These are phyloP conservation scores for Diaporthe humulicola DNA, from an alignment of 2,329 filamentous ascomycete genomes.

Conservation along the genomic window DNA sequence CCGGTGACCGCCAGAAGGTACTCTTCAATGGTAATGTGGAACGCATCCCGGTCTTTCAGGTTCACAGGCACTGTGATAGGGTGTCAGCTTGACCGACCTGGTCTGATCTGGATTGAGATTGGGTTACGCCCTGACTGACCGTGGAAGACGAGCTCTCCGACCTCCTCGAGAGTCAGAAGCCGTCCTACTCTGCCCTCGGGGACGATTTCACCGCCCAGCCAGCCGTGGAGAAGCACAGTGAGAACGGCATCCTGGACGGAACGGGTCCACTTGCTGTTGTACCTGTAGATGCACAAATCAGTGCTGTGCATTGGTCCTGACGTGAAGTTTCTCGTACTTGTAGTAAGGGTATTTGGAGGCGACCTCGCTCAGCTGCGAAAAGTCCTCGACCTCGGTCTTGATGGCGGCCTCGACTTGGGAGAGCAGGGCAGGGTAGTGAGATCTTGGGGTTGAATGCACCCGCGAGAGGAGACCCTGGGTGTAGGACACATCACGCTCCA, in stretches of 20 bases:
- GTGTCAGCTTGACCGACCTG: slow-evolving; percentile 13
- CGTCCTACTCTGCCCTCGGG: slow-evolving; percentile 70
- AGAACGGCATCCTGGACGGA: slow-evolving; percentile 84
- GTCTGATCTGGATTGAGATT: neutral
- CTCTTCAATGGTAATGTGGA: slow-evolving; percentile 97
- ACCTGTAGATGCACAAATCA: slow-evolving; percentile 56
- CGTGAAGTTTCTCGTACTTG: slow-evolving; percentile 69
- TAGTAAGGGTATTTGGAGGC: slow-evolving; percentile 95
- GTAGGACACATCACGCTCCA: slow-evolving; percentile 86
- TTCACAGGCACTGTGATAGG: slow-evolving; percentile 81
- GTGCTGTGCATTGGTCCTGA: neutral
- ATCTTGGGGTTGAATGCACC: slow-evolving; percentile 87
- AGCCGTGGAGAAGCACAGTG: slow-evolving; percentile 72
- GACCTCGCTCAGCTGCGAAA: slow-evolving; percentile 77
- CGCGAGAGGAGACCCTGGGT: slow-evolving; percentile 87
- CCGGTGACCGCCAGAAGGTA: slow-evolving; percentile 91
- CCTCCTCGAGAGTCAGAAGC: slow-evolving; percentile 89
- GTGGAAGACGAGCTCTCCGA: slow-evolving; percentile 78
- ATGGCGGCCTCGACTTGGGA: slow-evolving; percentile 79
- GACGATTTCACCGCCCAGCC: slow-evolving; percentile 79
- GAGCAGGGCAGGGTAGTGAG: slow-evolving; percentile 74
- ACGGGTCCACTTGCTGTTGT: slow-evolving; percentile 88
- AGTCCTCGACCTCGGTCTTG: slow-evolving; percentile 77
- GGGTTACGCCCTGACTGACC: slow-evolving; percentile 62
- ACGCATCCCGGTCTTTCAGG: slow-evolving; percentile 87